phyloP scores from a whole-genome alignment of 2,329 filamentous ascomycete species.

The Cytospora piceicola region DNA sequence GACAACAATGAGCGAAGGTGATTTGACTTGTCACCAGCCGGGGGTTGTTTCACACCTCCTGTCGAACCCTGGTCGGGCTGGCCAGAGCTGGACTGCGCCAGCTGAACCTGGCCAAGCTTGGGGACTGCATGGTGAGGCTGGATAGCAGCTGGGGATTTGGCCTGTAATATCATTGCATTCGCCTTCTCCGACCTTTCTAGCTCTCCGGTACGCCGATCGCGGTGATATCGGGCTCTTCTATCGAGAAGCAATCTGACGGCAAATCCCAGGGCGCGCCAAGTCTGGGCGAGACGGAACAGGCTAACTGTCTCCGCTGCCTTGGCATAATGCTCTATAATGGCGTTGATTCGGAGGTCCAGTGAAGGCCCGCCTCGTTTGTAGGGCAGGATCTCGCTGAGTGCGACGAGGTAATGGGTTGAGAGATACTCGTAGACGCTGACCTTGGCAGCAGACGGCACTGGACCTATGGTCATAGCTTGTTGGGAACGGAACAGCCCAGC shows the following conservation, averaged over 20 bases:
- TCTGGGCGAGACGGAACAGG: conserved; percentile 65
- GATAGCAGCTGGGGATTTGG: conserved; percentile 6
- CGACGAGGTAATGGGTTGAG: conserved; percentile 59
- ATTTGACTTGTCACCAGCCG: conserved; percentile 41
- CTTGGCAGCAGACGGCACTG: conserved; percentile 53
- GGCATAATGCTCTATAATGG: conserved; percentile 61
- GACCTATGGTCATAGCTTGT: conserved; percentile 66
- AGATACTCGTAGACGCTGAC: conserved; percentile 60
- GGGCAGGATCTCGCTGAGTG: conserved; percentile 54
- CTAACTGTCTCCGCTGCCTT: conserved; percentile 59
- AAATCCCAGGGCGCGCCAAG: conserved; percentile 65
- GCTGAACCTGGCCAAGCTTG: conserved; percentile 15
- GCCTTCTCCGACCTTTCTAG: conserved; percentile 34
- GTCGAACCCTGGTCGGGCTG: neutral
- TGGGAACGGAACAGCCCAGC: conserved; percentile 62
- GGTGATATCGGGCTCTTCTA: conserved; percentile 61
- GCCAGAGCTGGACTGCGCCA: neutral
- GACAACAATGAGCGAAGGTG: conserved; percentile 52
- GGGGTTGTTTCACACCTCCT: conserved; percentile 36
- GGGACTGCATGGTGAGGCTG: conserved; percentile 6
- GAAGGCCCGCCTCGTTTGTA: conserved; percentile 41
- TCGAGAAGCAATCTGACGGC: conserved; percentile 58
- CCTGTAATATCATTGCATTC: conserved; percentile 32
- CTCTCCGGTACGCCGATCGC: conserved; percentile 51
- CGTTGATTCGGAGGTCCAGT: conserved; percentile 51